Percentiles rank a stretch among this genome's conserved stretches.
These are phyloP conservation scores for Simplicillium sp. DNA, from an alignment of 2,329 filamentous ascomycete species.

Conservation along the genomic window DNA sequence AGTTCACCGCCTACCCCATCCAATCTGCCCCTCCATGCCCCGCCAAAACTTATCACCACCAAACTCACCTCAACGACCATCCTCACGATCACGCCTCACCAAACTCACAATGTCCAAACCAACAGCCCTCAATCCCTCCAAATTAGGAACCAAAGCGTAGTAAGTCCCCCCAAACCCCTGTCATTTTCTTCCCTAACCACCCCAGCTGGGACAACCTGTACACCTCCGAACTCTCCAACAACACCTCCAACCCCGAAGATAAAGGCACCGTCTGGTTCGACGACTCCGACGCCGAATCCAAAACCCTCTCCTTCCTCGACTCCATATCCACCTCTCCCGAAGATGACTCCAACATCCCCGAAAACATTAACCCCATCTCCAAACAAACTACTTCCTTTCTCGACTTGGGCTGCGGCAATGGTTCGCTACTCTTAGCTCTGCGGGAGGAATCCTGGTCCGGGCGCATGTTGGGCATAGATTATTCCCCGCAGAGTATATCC, in stretches of 20 bases:
- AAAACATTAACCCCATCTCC: slow-evolving; percentile 9
- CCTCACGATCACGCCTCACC: neutral
- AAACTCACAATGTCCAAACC: neutral
- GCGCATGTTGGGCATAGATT: slow-evolving; percentile 78
- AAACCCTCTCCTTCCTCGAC: slow-evolving; percentile 60
- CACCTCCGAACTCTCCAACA: slow-evolving; percentile 59
- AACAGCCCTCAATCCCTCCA: neutral
- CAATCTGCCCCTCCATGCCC: neutral
- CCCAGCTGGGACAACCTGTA: slow-evolving; percentile 70
- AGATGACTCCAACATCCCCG: slow-evolving; percentile 12
- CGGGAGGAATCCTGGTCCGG: slow-evolving; percentile 56
- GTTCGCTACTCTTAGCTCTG: slow-evolving; percentile 78
- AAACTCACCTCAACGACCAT: neutral
- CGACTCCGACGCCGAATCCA: slow-evolving; percentile 78
- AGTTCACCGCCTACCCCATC: too few species aligned
- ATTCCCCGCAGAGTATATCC: slow-evolving; percentile 64
- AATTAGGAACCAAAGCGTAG: slow-evolving; percentile 83
- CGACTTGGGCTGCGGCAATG: slow-evolving; percentile 91
- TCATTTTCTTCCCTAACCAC: slow-evolving; percentile 11
- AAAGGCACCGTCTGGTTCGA: slow-evolving; percentile 94
- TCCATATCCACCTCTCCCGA: slow-evolving; percentile 12
- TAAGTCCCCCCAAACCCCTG: slow-evolving; percentile 33
- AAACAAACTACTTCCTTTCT: slow-evolving; percentile 51
- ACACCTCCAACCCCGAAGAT: slow-evolving; percentile 62
- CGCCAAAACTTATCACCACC: neutral